Evolutionary conservation across 192 early-diverging fungal species (phyloP), one percentile per base, ranked within the genome.

Genomic region (Podila epigama): DNA sequence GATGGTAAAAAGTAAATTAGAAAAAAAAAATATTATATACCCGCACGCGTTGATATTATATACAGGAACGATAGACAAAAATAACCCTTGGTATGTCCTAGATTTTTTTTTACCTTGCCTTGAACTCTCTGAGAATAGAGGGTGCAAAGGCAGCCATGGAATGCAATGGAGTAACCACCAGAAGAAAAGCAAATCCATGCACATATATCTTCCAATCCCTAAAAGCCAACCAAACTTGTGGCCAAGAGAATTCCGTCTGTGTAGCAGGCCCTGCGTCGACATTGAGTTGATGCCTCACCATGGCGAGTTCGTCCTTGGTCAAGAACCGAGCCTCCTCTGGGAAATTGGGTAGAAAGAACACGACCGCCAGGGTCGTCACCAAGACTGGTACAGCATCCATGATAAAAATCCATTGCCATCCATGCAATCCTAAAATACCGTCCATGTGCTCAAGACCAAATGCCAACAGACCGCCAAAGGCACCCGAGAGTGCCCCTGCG

Each of bases 91-190:
- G n/a, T n/a, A n/a, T n/a, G n/a, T n/a, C n/a, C n/a, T n/a, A n/a
- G n/a, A n/a, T n/a, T n/a, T n/a, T n/a, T n/a, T n/a, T n/a, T n/a
- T n/a, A n/a, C n/a, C n/a, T n/a, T n/a, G n/a, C n/a, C n/a, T n/a
- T n/a, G n/a, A 92, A 83, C 39, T 79, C 69, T 29, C 73, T 77
- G 53, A 91, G 81, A 36, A 92, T 88, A 15, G 85, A 84, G 1
- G 89, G 89, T 37, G 90, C 66, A 60, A 90, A 89, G 22, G 87
- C 85, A 52, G 81, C 69, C 41, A 87, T 82, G 51, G 83, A 85
- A 39, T 85, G 84, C 9, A 87, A 55, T 8, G 87, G 82, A 22
- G 83, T 86, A 54, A 79, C 66, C 42, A 81, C 75, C 3, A 86
- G 83, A 39, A 89, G 85, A 59, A 84, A 85, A 18, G 87, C 82